Base-by-base conservation (phyloP, 306 rosid species). In the Mimosa pudica region DNA sequence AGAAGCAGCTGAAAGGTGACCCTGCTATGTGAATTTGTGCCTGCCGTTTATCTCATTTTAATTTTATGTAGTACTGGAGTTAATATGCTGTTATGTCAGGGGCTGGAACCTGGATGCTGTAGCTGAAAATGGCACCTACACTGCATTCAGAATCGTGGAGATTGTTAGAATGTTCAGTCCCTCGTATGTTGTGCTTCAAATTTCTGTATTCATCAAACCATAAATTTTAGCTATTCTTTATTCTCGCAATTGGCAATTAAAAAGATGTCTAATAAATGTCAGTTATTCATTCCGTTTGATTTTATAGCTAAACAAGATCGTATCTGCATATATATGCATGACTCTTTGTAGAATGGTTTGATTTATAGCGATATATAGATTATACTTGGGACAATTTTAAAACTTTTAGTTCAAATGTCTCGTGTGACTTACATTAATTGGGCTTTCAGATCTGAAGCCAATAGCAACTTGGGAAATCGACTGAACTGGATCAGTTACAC, bases 401-500 rank as follows among this genome's bases (percentile, higher is more conserved):
- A 52, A 71, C 41, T 51, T 8, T 57, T 30, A 73, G 66, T 79
- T 81, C 71, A 42, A 78, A 79, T 82, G 63, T 74, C 62, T 76
- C 33, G 24, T 24, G 73, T 55, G 58, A 65, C 78, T 79, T 80
- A 46, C 76, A 20, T 73, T 82, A 76, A 80, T 62, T 81, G 71
- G 52, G 73, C 73, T 47, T 85, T 76, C 89, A 92, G 99, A 90
- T 86, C 62, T 95, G 84, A 93, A 85, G 89, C 91, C 96, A 54
- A 86, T 82, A 70, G 93, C 99, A 80, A 88, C 97, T 13, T 93
- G 99, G 99, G 99, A 93, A 91, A 87, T 95, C 83, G 99, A 95
- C 75, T 92, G 89, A 84, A 86, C 84, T 46, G 97, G 98, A 80
- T 85, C 79, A 36, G 71, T 77, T 55, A 86, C 97, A 11, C 88